phyloP scores from a whole-genome alignment of 1,284 basidiomycete genomes.

The Cystobasidiaceae sp. region DNA sequence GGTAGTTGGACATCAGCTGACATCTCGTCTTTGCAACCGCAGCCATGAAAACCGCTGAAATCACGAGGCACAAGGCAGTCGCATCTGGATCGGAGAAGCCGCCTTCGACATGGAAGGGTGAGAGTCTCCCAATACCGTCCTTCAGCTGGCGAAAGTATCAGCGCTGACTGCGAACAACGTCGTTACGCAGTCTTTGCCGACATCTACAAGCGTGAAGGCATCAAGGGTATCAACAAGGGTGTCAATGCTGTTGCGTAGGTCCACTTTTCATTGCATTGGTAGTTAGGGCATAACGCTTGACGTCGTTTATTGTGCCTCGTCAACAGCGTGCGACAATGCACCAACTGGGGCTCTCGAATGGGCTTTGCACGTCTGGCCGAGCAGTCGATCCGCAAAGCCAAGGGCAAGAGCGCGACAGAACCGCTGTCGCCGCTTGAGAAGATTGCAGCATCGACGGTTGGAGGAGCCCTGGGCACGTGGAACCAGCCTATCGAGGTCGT shows the following conservation, averaged over 20 bases:
- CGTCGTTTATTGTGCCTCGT: background rate
- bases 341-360: conserved; percentile 99
- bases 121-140: background rate
- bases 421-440: conserved; percentile 75
- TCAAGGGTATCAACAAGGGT: conserved; percentile 98
- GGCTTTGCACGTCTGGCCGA: conserved; percentile 95
- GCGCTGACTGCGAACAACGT: background rate
- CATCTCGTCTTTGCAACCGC: background rate
- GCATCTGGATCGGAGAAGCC: conserved; percentile 73
- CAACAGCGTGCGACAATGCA: conserved; percentile 73
- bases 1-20: too few species aligned
- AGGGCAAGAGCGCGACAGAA: conserved; percentile 68
- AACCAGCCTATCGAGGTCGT: conserved; percentile 99
- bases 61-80: conserved; percentile 94
- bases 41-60: conserved; percentile 61
- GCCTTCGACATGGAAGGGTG: conserved; percentile 66
- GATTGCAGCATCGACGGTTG: conserved; percentile 82
- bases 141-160: background rate
- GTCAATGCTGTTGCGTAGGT: conserved; percentile 85
- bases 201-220: conserved; percentile 87
- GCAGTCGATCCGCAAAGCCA: conserved; percentile 65
- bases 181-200: conserved; percentile 50
- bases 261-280: conserved; percentile 18
- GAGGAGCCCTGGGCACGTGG: conserved; percentile 95
- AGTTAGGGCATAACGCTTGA: background rate